These are phyloP conservation scores for Apiospora saccharicola DNA, from an alignment of 2,329 filamentous ascomycete genomes.

Conservation along the genomic window DNA sequence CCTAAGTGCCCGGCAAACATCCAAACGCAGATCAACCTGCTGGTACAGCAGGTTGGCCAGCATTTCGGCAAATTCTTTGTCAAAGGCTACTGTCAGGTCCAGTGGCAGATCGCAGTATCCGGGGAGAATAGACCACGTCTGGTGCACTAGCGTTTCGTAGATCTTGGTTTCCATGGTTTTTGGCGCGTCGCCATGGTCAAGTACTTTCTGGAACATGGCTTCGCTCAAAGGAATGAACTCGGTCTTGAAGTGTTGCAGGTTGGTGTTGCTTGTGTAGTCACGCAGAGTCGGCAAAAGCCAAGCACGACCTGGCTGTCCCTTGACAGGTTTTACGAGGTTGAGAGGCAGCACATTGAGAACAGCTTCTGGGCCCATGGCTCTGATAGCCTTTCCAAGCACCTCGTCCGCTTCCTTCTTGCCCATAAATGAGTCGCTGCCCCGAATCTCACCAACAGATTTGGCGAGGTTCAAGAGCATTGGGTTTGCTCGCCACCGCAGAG, in stretches of 20 bases:
- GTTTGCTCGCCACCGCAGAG: constrained; percentile 82
- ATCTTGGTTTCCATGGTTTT: constrained; percentile 98
- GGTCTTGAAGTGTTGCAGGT: constrained; percentile 81
- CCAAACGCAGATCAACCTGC: constrained; percentile 84
- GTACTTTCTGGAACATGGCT: constrained; percentile 84
- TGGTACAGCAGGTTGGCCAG: constrained; percentile 92
- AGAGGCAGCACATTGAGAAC: constrained; percentile 84
- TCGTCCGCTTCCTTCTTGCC: constrained; percentile 95
- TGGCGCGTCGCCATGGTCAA: constrained; percentile 81
- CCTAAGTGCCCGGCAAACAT: constrained; percentile 87
- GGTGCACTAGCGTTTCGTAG: constrained; percentile 87
- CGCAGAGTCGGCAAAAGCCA: constrained; percentile 94
- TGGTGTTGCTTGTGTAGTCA: constrained; percentile 89
- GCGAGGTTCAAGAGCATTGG: constrained; percentile 80
- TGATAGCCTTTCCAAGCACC: constrained; percentile 85
- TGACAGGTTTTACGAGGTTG: constrained; percentile 80
- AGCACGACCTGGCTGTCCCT: constrained; percentile 83
- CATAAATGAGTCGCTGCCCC: constrained; percentile 85
- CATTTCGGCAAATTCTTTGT: constrained; percentile 88
- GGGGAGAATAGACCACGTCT: constrained; percentile 92
- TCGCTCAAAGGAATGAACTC: constrained; percentile 92
- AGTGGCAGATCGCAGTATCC: constrained; percentile 94
- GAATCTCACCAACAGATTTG: constrained; percentile 83
- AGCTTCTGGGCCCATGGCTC: constrained; percentile 87
- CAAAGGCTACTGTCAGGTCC: constrained; percentile 78